Base-by-base conservation (phyloP, 345 rosid species). In the Eucalyptus dawsonii region DNA sequence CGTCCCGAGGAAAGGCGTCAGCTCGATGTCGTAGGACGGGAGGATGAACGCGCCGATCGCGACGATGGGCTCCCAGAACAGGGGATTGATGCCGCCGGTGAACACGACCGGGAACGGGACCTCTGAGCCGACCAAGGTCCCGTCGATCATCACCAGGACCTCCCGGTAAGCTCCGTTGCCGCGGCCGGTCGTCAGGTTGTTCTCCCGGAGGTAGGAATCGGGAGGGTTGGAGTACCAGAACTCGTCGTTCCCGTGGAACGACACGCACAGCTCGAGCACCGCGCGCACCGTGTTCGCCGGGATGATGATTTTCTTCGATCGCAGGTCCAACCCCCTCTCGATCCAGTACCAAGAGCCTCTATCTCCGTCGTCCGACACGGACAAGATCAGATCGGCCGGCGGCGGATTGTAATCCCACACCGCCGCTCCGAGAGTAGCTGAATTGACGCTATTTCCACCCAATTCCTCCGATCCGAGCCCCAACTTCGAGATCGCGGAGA, bases 191-290 rank as follows among this genome's bases (percentile, higher is more conserved):
- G 92, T 95, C 88, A 97, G 69, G 85, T 95, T 94, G 89, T 97
- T 97, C 69, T 88, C 89, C 88, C 40, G 87, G 44, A 97, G 92
- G 88, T 97, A 97, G 21, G 96, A 91, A 89, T 94, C 54, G 11
- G 99, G 96, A 27, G 98, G 99, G 76, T 97, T 97, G 21, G 98
- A 95, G 89, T 97, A 97, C 99, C 99, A 97, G 60, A 97, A 97
- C 94, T 97, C 99, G 56, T 97, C 99, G 65, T 95, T 87, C 11
- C 97, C 99, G 40, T 97, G 99, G 80, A 92, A 97, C 13, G 99
- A 97, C 24, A 93, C 95, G 27, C 94, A 95, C 51, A 97, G 31
- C 80, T 97, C 99, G 86, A 97, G 51, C 53, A 96, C 91, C 50
- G 92, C 94, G 69, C 87, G 93, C 51, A 76, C 91, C n/a, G 99